Base-by-base conservation (phyloP, 2,329 filamentous ascomycete genomes). In the Passalora sequoiae region DNA sequence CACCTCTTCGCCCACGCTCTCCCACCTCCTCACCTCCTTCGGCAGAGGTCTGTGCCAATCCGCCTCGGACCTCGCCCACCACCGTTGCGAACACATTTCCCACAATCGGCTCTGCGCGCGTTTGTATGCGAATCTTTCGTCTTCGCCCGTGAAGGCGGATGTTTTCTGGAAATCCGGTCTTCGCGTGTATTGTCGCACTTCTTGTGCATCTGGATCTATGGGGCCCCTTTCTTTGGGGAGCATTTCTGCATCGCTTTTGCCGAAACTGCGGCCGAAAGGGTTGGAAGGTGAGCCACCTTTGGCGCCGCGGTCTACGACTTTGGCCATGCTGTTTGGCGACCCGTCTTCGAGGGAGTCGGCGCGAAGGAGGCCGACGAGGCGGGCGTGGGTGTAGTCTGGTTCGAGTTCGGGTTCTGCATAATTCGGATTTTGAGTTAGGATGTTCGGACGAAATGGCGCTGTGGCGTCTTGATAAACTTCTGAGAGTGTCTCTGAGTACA, bases 61-160 rank as follows among this genome's bases (percentile, higher is more conserved):
- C 5, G 71, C 66, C 3, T 75, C 76, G 3, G 66, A 69, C 35
- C 84, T 68, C 2, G 73, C 73, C 68, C 87, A 86, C 86, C 86
- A 91, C 48, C 75, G 70, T 27, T 70, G 72, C 13, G 84, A 79
- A 62, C 85, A 91, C 60, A 92, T 79, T 66, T 92, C 85, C 86
- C 85, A 92, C 3, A 92, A 68, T n/a, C 86, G 71, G 52, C 82
- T 86, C 31, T 79, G 73, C 2, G 86, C 86, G 17, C 86, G 74
- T 64, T 86, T 86, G 55, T 88, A 89, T 0, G 86, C 86, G 60
- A 92, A 92, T 9, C 79, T 73, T 63, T 91, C 86, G 61, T 91
- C 86, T 60, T 89, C 84, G 9, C 86, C 86, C 0, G 83, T 89
- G 57, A 91, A 84, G 0, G 77, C 79, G 8, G 73, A 69, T 0